Base-by-base conservation (phyloP, 306 rosid genomes). In the Rubus idaeus region DNA sequence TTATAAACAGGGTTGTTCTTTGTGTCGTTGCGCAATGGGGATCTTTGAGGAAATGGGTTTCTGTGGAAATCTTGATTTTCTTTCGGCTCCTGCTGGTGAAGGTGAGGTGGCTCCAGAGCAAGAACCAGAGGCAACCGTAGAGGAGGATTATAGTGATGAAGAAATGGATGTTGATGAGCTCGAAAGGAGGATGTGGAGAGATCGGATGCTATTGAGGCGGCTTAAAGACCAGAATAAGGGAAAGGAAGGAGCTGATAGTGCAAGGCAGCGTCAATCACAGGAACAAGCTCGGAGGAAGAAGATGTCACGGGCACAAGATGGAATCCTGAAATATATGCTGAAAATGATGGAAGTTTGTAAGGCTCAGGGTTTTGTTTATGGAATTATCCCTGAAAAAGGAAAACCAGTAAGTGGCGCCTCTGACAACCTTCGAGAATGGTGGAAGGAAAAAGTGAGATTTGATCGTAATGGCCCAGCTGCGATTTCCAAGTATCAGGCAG, bases 321-420 rank as follows among this genome's bases (percentile, higher is more conserved):
- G 95, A 10, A 93, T 93, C 52, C 55, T 93, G 78, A 93, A 89
- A 67, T 93, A 91, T 81, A 93, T 93, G 98, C 79, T 93, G 82
- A 93, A 91, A 76, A 93, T 93, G 91, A 93, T 93, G 95, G 98
- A 93, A 83, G 91, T 89, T 51, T 93, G 98, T 75, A 88, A 93
- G 78, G 98, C 98, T 6, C 93, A 91, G 63, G 98, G 98, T 11
- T 93, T 93, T 73, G 98, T 93, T 7, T 93, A 93, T 50, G 98
- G 98, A 18, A 93, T 93, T 58, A 87, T 91, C 55, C 98, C 98
- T 0, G 96, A 93, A 64, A 93, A 93, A 67, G 98, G 98, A 10
- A 93, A 93, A 70, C 97, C 98, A 0, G 95, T 93, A 42, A 89
- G 90, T 0, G 98, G 98, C 1, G 90, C 97, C 8, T 91, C 97